phyloP scores from a whole-genome alignment of 1,284 basidiomycete species.

The Sanghuangporus baumii region DNA sequence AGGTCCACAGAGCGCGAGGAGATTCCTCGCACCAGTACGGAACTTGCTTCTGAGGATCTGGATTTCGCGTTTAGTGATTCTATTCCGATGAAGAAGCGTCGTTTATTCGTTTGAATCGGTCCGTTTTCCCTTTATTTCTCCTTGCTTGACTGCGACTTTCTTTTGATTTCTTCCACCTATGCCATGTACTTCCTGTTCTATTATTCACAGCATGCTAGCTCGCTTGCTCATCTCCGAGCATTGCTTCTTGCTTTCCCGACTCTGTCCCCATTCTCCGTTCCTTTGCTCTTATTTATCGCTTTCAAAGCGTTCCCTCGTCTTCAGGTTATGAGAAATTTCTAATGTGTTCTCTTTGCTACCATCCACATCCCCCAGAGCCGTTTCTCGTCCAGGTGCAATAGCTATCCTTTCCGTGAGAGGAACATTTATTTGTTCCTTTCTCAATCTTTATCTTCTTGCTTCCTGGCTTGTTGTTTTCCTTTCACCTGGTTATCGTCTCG shows the following conservation, averaged over 20 bases:
- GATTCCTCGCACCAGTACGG: background rate
- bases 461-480: background rate
- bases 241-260: background rate
- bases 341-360: constrained; percentile 3
- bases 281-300: constrained; percentile 8
- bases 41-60: background rate
- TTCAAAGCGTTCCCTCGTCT: background rate
- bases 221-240: background rate
- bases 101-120: background rate
- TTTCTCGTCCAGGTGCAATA: background rate
- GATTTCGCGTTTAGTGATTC: background rate
- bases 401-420: background rate
- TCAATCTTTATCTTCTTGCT: background rate
- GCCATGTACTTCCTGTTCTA: background rate
- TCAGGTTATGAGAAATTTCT: constrained; percentile 4
- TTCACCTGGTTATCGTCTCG: background rate
- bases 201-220: background rate
- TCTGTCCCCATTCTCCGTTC: background rate
- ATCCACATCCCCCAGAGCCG: background rate
- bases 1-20: background rate
- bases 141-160: background rate
- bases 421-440: background rate
- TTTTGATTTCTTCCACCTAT: background rate
- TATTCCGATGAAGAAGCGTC: constrained; percentile 3
- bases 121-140: background rate